phyloP scores from a whole-genome alignment of 176 grass and related monocot genomes.

The Cenchrus americanus region DNA sequence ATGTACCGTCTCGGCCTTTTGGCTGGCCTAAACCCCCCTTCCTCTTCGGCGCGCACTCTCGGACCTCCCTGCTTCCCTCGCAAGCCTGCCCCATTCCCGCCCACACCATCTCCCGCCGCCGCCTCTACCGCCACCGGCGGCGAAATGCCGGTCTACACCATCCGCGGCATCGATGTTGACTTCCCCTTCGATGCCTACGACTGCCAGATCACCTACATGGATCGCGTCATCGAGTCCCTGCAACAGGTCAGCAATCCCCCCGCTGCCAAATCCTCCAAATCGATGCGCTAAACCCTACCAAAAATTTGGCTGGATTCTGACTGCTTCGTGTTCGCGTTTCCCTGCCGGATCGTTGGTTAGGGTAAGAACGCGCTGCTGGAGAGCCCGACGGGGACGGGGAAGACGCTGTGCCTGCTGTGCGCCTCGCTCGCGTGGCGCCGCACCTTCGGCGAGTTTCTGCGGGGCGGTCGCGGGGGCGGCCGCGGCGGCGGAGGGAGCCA shows the following conservation, averaged over 20 bases:
- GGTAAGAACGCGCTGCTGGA: conserved; percentile 89
- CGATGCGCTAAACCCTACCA: conserved; percentile 28
- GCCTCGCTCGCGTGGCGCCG: conserved; percentile 87
- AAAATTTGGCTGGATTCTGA: conserved; percentile 15
- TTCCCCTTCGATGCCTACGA: conserved; percentile 95
- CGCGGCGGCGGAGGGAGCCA: conserved; percentile 53
- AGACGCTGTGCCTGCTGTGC: conserved; percentile 90
- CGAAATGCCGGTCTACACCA: conserved; percentile 86
- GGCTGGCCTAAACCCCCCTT: background rate
- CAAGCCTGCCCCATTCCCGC: conserved; percentile 16
- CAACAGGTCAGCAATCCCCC: conserved; percentile 60
- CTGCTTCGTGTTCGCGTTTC: background rate
- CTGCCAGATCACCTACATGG: conserved; percentile 89
- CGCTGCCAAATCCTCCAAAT: background rate
- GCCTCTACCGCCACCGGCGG: conserved; percentile 8
- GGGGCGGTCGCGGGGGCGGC: conserved; percentile 43
- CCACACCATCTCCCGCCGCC: background rate
- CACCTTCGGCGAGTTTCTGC: conserved; percentile 73
- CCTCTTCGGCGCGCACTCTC: background rate
- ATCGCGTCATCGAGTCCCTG: conserved; percentile 86
- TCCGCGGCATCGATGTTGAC: conserved; percentile 82
- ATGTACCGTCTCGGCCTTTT: background rate
- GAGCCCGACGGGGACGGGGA: conserved; percentile 94
- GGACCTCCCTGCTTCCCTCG: conserved; percentile 29
- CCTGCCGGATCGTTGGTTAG: conserved; percentile 36